phyloP scores from a whole-genome alignment of 352 stramenopile genomes.

The Phytophthora quininea region DNA sequence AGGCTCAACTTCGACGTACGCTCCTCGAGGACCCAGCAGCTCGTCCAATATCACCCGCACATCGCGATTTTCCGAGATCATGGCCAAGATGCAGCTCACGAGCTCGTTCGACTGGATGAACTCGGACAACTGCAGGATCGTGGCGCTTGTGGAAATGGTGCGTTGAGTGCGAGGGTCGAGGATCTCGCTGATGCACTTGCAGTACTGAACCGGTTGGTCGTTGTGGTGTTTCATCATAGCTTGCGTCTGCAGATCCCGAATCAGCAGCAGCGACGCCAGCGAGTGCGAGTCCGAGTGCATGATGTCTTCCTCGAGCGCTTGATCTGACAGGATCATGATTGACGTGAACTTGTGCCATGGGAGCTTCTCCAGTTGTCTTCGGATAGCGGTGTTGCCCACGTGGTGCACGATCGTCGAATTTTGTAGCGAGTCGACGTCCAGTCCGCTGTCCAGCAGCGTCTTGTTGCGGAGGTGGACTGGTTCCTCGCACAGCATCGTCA shows the following conservation, averaged over 20 bases:
- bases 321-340: constrained; percentile 73
- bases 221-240: neutral
- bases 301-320: constrained; percentile 64
- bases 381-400: constrained; percentile 70
- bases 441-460: constrained; percentile 50
- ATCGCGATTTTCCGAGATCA: constrained; percentile 80
- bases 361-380: constrained; percentile 56
- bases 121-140: constrained; percentile 63
- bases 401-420: constrained; percentile 67
- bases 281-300: constrained; percentile 81
- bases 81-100: constrained; percentile 72
- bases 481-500: constrained; percentile 78
- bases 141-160: constrained; percentile 64
- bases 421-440: constrained; percentile 45
- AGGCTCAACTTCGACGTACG: constrained; percentile 66
- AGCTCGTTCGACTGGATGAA: constrained; percentile 88
- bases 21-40: constrained; percentile 58
- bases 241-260: constrained; percentile 65
- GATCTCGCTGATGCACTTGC: constrained; percentile 78
- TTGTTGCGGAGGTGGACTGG: constrained; percentile 54
- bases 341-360: constrained; percentile 67
- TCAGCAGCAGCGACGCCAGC: constrained; percentile 71
- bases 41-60: constrained; percentile 74
- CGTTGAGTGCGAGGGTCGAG: constrained; percentile 77
- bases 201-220: constrained; percentile 24